A percentile compares a stretch with the other conserved stretches of the same genome.
These are phyloP conservation scores for Aspergillus brasiliensis DNA, from an alignment of 2,329 filamentous ascomycete genomes.

Conservation along the genomic window DNA sequence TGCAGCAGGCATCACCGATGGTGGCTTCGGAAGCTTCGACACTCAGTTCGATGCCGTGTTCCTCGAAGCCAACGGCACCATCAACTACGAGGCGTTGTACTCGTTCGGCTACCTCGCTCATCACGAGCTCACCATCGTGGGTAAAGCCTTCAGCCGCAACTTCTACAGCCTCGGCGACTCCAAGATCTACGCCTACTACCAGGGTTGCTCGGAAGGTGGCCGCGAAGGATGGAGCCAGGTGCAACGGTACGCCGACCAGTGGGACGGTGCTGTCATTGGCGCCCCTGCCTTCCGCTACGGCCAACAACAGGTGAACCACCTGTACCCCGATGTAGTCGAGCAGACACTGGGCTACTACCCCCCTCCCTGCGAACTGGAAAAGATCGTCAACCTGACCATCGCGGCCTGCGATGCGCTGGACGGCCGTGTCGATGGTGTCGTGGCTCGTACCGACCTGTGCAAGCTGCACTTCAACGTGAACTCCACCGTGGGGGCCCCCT, in stretches of 20 bases:
- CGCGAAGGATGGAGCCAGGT: conserved; percentile 55
- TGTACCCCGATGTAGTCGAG: conserved; percentile 43
- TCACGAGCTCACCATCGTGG: conserved; percentile 53
- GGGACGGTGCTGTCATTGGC: conserved; percentile 50
- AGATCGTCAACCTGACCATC: conserved; percentile 56
- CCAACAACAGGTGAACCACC: conserved; percentile 48
- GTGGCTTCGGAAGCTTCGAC: conserved; percentile 48
- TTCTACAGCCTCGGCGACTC: conserved; percentile 39
- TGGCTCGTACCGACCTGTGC: conserved; percentile 54
- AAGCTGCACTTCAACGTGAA: conserved; percentile 50
- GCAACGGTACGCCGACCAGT: conserved; percentile 53
- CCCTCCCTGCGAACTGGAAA: conserved; percentile 36
- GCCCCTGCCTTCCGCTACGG: conserved; percentile 51
- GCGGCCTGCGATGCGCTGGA: conserved; percentile 58
- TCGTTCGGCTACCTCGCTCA: conserved; percentile 51
- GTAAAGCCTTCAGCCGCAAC: conserved; percentile 47
- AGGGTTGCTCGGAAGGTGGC: conserved; percentile 59
- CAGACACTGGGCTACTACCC: conserved; percentile 46
- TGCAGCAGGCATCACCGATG: conserved; percentile 45
- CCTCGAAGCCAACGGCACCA: conserved; percentile 50
- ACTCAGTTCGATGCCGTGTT: conserved; percentile 2
- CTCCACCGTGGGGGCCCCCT: conserved; percentile 50
- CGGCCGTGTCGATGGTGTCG: conserved; percentile 57
- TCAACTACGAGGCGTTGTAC: conserved; percentile 35
- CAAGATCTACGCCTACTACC: conserved; percentile 51